Evolutionary conservation across 2,329 filamentous ascomycete species (phyloP), one percentile per base, ranked within the genome.

Genomic region (Volutella citrinella): DNA sequence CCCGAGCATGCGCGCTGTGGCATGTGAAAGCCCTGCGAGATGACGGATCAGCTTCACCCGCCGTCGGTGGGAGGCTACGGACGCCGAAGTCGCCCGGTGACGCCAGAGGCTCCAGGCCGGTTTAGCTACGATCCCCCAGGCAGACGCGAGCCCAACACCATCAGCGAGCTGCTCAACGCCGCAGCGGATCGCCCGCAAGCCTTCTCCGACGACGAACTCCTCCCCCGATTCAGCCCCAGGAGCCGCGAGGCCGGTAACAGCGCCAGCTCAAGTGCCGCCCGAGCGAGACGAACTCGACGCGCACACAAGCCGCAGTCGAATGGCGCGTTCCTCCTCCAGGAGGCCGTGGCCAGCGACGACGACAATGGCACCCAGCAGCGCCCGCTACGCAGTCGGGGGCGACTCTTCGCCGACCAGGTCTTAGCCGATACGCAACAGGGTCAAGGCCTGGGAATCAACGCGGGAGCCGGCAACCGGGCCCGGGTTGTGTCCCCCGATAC

Each of bases 241-340:
- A 27, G 43, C 26, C 49, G 45, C 13, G 42, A 37, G 19, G 36
- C 38, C 17, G 45, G 29, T 24, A 42, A 42, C 25, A 29, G 31
- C 28, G 45, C 41, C 19, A 43, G 32, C 30, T 42, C 40, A 35
- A 43, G 49, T 32, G 45, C 46, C 6, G 46, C 38, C 19, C 48
- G 45, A 18, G 44, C 48, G 16, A 53, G 51, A 21, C 53, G 58
- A 38, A 36, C 48, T 14, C 51, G 54, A 27, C 49, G 57, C 38
- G 56, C 48, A 25, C 59, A 68, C 33, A 74, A 66, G 48, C 58
- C 64, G 19, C 64, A 70, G 12, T 61, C 70, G 6, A 66, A 61
- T 42, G 69, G 72, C 28, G 69, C 67, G 7, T 78, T 78, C 46
- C 61, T 78, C 32, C 61, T 78, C 11, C 59, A 67, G 19, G 70